Evolutionary conservation across 2,329 filamentous ascomycete species (phyloP).

Genomic region (Pseudogymnoascus sp.): DNA sequence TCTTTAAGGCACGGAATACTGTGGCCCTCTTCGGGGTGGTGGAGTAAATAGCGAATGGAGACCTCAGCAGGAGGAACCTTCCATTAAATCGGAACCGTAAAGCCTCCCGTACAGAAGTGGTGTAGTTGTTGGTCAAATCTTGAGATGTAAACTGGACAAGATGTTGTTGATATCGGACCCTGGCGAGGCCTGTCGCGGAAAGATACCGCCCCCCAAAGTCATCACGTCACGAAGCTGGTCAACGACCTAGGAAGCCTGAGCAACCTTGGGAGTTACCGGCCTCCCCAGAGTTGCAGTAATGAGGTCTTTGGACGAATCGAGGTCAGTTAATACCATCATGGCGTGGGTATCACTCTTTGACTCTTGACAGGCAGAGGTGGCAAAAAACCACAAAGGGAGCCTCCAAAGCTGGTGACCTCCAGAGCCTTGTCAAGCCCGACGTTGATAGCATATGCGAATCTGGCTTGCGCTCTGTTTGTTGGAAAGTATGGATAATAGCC

Average conservation of each 20-base stretch:
- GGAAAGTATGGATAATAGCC: conserved; percentile 56
- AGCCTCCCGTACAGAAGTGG: not conserved
- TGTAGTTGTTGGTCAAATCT: not conserved
- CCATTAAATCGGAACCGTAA: not conserved
- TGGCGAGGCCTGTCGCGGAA: not conserved
- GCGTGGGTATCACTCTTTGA: not conserved
- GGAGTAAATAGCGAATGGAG: not conserved
- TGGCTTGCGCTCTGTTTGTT: conserved; percentile 78
- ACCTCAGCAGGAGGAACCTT: not conserved
- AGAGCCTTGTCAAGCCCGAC: conserved; percentile 53
- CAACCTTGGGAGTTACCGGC: conserved; percentile 10
- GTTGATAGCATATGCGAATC: conserved; percentile 54
- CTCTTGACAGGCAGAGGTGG: conserved; percentile 55
- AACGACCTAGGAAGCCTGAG: not conserved
- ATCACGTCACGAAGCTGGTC: not conserved
- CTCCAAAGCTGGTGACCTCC: conserved; percentile 51
- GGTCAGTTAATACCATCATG: conserved; percentile 30
- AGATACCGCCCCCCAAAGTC: conserved; percentile 1
- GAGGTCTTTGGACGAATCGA: conserved; percentile 46
- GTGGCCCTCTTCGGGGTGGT: conserved; percentile 24
- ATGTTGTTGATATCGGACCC: conserved; percentile 1
- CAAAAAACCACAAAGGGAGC: conserved; percentile 50
- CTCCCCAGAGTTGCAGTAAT: conserved; percentile 31
- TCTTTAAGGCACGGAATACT: not conserved
- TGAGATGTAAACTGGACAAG: conserved; percentile 1